A percentile compares a stretch with the other conserved stretches of the same genome.
phyloP scores from a whole-genome alignment of 108 stramenopile species.

The Cyclostephanos invisitatus region DNA sequence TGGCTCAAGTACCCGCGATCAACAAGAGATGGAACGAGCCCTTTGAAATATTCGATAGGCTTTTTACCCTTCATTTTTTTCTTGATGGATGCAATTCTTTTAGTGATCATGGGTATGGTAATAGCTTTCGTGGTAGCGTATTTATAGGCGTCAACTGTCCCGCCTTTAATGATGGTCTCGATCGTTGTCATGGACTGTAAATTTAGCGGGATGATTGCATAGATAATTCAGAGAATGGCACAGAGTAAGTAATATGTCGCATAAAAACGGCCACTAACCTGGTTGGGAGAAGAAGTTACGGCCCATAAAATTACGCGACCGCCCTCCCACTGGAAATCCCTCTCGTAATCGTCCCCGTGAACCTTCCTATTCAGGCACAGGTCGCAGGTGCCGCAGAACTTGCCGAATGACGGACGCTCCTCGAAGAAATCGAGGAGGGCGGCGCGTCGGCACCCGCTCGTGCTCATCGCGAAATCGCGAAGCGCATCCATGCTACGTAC shows the following conservation, averaged over 20 bases:
- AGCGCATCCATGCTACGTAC: conserved; percentile 58
- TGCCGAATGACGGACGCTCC: conserved; percentile 66
- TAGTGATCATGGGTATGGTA: conserved; percentile 9
- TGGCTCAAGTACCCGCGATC: conserved; percentile 47
- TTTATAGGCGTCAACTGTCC: conserved; percentile 58
- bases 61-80: conserved; percentile 42
- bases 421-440: conserved; percentile 73
- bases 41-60: conserved; percentile 52
- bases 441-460: conserved; percentile 65
- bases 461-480: conserved; percentile 55
- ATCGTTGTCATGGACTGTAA: conserved; percentile 45
- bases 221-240: too few relatives aligned
- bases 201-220: not conserved
- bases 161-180: conserved; percentile 56
- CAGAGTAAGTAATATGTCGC: not conserved
- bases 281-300: conserved; percentile 38
- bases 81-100: conserved; percentile 22
- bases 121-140: conserved; percentile 23
- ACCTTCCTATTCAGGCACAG: conserved; percentile 44
- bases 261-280: conserved; percentile 18
- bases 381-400: conserved; percentile 84
- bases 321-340: conserved; percentile 64
- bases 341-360: conserved; percentile 55
- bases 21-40: conserved; percentile 49
- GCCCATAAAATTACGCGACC: conserved; percentile 63